A percentile compares a stretch with the other conserved stretches of the same genome.
Evolutionary conservation across 1,139 yeast genomes (phyloP).

Genomic region (Yamadazyma siamensis): DNA sequence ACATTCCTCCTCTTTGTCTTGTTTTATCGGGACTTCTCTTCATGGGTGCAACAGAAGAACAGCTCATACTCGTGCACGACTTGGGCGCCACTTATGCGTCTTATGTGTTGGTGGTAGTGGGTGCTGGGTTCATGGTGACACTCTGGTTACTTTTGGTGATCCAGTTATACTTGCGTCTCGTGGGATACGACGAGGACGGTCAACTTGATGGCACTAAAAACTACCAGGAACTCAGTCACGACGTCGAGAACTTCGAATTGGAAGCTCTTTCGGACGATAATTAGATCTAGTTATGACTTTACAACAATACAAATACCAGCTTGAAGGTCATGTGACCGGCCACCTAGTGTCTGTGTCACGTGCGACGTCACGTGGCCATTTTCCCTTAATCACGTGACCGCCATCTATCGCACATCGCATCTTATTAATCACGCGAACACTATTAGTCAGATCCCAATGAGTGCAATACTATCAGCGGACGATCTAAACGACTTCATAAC

Average conservation of each 20-base stretch:
- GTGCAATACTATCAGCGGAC: conserved; percentile 81
- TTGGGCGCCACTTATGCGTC: conserved; percentile 84
- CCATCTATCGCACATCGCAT: neutral
- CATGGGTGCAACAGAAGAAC: conserved; percentile 93
- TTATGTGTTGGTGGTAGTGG: conserved; percentile 67
- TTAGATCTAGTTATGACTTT: conserved; percentile 16
- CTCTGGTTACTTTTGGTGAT: conserved; percentile 61
- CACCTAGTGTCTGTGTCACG: too few species aligned
- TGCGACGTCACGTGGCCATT: too few species aligned
- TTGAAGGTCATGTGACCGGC: too few species aligned
- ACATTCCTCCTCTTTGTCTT: conserved; percentile 76
- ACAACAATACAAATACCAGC: too few species aligned
- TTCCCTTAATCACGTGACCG: neutral
- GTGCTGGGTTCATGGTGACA: conserved; percentile 71
- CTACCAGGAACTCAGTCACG: conserved; percentile 13
- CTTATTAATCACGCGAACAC: conserved; percentile 5
- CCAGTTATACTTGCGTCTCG: conserved; percentile 54
- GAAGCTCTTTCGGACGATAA: conserved; percentile 30
- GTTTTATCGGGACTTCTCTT: conserved; percentile 76
- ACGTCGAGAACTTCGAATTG: conserved; percentile 33
- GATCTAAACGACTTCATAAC: conserved; percentile 92
- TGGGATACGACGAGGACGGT: conserved; percentile 45
- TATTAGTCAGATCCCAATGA: conserved; percentile 45
- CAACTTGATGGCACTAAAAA: conserved; percentile 15
- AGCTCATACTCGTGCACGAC: conserved; percentile 63